A percentile compares a stretch with the other conserved stretches of the same genome.
phyloP scores from a whole-genome alignment of 257 asterid species.

The Linaria vulgaris region DNA sequence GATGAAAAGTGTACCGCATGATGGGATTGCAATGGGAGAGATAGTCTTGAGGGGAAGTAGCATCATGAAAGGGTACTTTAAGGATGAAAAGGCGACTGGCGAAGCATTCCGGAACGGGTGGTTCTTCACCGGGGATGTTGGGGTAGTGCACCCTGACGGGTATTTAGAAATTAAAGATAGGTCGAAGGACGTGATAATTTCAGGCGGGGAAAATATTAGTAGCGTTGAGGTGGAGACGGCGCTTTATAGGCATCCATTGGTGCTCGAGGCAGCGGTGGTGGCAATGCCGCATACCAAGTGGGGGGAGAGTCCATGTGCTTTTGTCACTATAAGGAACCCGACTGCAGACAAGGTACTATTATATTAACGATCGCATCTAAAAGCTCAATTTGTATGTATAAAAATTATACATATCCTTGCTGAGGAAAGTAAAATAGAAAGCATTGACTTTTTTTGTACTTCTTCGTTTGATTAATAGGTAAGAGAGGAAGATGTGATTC shows the following conservation, averaged over 20 bases:
- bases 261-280: slow-evolving; percentile 83
- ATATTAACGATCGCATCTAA: too few species aligned
- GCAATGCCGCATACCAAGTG: slow-evolving; percentile 88
- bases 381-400: too few species aligned
- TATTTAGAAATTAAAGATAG: slow-evolving; percentile 81
- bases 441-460: too few species aligned
- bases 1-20: slow-evolving; percentile 59
- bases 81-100: slow-evolving; percentile 51
- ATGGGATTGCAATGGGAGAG: slow-evolving; percentile 71
- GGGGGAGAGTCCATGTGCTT: slow-evolving; percentile 76
- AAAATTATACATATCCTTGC: too few species aligned
- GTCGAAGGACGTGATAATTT: slow-evolving; percentile 80
- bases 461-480: background rate
- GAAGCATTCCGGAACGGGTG: slow-evolving; percentile 65
- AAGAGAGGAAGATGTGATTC: slow-evolving; percentile 49
- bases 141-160: slow-evolving; percentile 83
- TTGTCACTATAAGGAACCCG: slow-evolving; percentile 28
- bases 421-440: too few species aligned
- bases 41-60: slow-evolving; percentile 75
- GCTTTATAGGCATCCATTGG: slow-evolving; percentile 46
- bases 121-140: slow-evolving; percentile 82
- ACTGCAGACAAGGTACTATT: background rate
- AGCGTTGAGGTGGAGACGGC: slow-evolving; percentile 81
- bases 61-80: slow-evolving; percentile 79
- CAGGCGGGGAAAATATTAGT: slow-evolving; percentile 94